Evolutionary conservation across 768 basidiomycete species (phyloP).

Genomic region (Udeniomyces megalosporus): DNA sequence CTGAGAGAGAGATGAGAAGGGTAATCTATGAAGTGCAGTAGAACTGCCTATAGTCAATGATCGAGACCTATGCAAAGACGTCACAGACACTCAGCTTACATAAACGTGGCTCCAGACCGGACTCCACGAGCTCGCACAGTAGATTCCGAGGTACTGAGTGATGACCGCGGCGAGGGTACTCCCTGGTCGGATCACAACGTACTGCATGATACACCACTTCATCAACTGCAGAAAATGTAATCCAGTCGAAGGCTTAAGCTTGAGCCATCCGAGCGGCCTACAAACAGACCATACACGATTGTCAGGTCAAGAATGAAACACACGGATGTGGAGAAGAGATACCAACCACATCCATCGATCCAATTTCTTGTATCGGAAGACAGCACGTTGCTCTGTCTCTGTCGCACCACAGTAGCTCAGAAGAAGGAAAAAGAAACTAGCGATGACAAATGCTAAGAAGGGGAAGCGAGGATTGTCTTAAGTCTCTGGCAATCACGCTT

Average conservation of each 20-base stretch:
- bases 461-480: background rate
- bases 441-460: constrained; percentile 42
- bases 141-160: constrained; percentile 47
- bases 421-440: constrained; percentile 62
- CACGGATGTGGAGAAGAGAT: background rate
- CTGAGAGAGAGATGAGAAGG: constrained; percentile 48
- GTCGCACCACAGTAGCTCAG: constrained; percentile 45
- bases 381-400: constrained; percentile 23
- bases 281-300: too few species aligned
- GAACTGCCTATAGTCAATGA: background rate
- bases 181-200: background rate
- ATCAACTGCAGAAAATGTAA: constrained; percentile 53
- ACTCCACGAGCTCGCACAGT: constrained; percentile 56
- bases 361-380: constrained; percentile 33
- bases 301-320: background rate
- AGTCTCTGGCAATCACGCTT: too few species aligned
- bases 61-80: background rate
- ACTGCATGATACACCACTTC: constrained; percentile 60
- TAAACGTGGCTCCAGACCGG: constrained; percentile 54
- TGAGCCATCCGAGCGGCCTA: constrained; percentile 43
- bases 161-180: constrained; percentile 33
- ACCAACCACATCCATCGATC: constrained; percentile 45
- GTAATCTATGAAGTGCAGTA: constrained; percentile 34
- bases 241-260: constrained; percentile 51
- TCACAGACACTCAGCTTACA: constrained; percentile 29